Evolutionary conservation across 768 basidiomycete species (phyloP).

Genomic region (Chalciporus piperatus): DNA sequence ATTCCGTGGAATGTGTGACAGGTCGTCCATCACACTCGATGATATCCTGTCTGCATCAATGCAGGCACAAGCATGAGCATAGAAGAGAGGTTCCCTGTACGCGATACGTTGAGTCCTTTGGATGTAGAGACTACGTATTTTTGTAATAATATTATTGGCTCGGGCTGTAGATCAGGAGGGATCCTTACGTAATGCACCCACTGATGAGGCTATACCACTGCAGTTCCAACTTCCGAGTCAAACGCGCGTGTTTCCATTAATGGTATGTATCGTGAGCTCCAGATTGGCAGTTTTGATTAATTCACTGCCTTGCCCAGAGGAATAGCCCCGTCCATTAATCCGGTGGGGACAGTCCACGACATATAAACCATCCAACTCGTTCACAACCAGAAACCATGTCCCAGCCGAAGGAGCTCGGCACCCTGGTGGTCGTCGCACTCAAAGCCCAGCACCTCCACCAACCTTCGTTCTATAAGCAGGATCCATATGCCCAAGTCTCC

Average conservation of each 20-base stretch:
- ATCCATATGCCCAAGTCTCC: slow-evolving; percentile 72
- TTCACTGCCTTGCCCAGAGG: too few species aligned
- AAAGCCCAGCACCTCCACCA: slow-evolving; percentile 85
- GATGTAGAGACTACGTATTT: not conserved
- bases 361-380: not conserved
- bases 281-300: too few species aligned
- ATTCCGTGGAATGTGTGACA: slow-evolving; percentile 85
- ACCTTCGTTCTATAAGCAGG: slow-evolving; percentile 87
- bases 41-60: slow-evolving; percentile 52
- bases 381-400: slow-evolving; percentile 19
- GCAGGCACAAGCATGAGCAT: not conserved
- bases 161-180: too few species aligned
- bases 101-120: not conserved
- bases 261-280: too few species aligned
- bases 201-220: too few species aligned
- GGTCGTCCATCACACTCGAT: slow-evolving; percentile 69
- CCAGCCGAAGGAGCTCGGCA: slow-evolving; percentile 59
- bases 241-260: too few species aligned
- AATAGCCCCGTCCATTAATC: too few species aligned
- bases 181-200: too few species aligned
- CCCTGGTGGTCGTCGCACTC: slow-evolving; percentile 79
- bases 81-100: not conserved
- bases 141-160: too few species aligned
- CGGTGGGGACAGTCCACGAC: not conserved
- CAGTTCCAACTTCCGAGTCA: too few species aligned